A percentile compares a stretch with the other conserved stretches of the same genome.
These are phyloP conservation scores for Ceratocystis variospora DNA, from an alignment of 2,329 filamentous ascomycete genomes.

Conservation along the genomic window DNA sequence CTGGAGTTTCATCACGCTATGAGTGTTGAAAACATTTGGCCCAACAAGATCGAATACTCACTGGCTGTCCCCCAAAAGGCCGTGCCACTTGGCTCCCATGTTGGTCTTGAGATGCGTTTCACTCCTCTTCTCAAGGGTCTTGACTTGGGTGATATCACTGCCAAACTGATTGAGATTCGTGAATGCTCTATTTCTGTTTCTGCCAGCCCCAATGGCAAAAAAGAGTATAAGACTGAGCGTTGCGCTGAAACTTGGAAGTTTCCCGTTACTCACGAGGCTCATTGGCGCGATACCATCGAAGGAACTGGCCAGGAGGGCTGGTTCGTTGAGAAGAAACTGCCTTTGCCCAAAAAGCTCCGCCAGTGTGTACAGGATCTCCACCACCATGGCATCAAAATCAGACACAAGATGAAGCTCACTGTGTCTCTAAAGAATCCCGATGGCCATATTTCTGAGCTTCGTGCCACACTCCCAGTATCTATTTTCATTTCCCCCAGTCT, in stretches of 20 bases:
- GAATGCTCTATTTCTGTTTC: slow-evolving; percentile 45
- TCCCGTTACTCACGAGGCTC: slow-evolving; percentile 40
- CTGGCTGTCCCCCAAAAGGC: slow-evolving; percentile 89
- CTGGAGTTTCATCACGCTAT: slow-evolving; percentile 74
- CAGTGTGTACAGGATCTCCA: slow-evolving; percentile 83
- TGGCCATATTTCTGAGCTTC: slow-evolving; percentile 77
- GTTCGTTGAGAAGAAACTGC: slow-evolving; percentile 45
- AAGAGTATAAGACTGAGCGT: slow-evolving; percentile 49
- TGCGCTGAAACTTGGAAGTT: slow-evolving; percentile 49
- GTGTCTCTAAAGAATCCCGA: slow-evolving; percentile 90
- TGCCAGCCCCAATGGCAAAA: slow-evolving; percentile 32
- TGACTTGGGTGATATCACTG: slow-evolving; percentile 66
- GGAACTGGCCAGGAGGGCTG: slow-evolving; percentile 55
- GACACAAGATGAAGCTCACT: slow-evolving; percentile 84
- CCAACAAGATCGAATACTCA: slow-evolving; percentile 93
- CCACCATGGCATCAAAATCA: slow-evolving; percentile 74
- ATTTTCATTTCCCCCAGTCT: slow-evolving; percentile 94
- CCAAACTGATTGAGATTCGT: slow-evolving; percentile 66
- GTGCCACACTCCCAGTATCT: slow-evolving; percentile 78
- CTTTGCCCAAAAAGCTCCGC: slow-evolving; percentile 68
- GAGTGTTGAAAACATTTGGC: slow-evolving; percentile 95
- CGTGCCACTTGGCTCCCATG: slow-evolving; percentile 77
- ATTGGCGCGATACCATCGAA: slow-evolving; percentile 56
- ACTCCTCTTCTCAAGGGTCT: slow-evolving; percentile 82
- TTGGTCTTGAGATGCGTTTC: slow-evolving; percentile 73